These are phyloP conservation scores for Ormosia emarginata DNA, from an alignment of 306 rosid genomes.

Conservation along the genomic window DNA sequence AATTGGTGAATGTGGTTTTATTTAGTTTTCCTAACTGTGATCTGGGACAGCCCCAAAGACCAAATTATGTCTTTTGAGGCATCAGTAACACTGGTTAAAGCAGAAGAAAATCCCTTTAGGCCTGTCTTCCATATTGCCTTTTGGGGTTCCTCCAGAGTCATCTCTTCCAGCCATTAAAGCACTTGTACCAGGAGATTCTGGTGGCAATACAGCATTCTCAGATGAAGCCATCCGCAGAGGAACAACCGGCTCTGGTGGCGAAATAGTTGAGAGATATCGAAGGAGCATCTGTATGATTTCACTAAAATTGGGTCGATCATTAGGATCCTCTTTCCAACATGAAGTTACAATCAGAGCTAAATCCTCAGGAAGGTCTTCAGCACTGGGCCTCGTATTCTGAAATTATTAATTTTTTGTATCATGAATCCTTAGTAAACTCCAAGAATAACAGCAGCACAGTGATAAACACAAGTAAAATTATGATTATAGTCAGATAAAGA, in stretches of 20 bases:
- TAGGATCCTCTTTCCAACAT: constrained; percentile 94
- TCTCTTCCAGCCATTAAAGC: constrained; percentile 64
- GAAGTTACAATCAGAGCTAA: constrained; percentile 71
- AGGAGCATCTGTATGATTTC: constrained; percentile 85
- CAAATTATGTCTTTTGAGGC: constrained; percentile 4
- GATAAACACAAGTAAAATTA: not conserved
- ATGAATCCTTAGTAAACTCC: not conserved
- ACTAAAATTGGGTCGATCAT: constrained; percentile 65
- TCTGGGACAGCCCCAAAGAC: not conserved
- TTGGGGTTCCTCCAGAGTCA: constrained; percentile 46
- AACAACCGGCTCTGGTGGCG: constrained; percentile 44
- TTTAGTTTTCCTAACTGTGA: constrained; percentile 35
- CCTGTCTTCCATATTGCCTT: constrained; percentile 41
- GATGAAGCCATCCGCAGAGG: constrained; percentile 51
- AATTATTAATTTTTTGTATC: constrained; percentile 6
- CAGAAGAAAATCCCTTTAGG: constrained; percentile 66
- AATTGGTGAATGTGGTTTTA: constrained; percentile 34
- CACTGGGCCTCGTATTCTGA: constrained; percentile 87
- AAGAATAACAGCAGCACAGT: not conserved
- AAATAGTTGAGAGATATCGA: constrained; percentile 59
- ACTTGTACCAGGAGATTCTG: constrained; percentile 94
- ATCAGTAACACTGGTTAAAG: constrained; percentile 70
- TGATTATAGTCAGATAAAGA: not conserved
- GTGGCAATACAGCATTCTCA: constrained; percentile 73
- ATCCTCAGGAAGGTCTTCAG: constrained; percentile 77